phyloP scores from a whole-genome alignment of 129 eudicot genomes.

The Heracleum sosnowskyi region DNA sequence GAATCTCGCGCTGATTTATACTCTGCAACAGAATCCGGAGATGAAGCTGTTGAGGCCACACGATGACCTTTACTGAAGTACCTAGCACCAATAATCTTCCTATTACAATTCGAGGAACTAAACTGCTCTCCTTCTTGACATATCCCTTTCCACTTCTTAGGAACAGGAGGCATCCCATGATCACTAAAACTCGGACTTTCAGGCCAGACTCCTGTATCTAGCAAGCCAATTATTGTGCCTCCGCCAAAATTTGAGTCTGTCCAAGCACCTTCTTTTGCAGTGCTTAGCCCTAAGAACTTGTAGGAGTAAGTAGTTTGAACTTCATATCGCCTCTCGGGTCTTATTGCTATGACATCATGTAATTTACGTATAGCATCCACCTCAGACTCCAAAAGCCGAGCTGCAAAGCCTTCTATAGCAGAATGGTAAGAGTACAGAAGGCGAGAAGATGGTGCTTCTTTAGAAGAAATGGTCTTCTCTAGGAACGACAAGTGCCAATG shows the following conservation, averaged over 20 bases:
- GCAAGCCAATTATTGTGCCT: constrained; percentile 79
- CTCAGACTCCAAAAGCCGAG: constrained; percentile 50
- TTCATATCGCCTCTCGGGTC: constrained; percentile 54
- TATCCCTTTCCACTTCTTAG: constrained; percentile 67
- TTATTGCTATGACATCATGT: constrained; percentile 56
- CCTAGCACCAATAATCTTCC: constrained; percentile 78
- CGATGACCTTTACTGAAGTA: constrained; percentile 83
- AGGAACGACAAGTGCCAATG: constrained; percentile 85
- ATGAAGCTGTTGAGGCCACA: constrained; percentile 41
- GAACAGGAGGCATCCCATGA: constrained; percentile 65
- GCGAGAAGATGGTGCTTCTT: constrained; percentile 46
- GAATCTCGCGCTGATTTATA: constrained; percentile 86
- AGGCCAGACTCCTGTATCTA: constrained; percentile 95
- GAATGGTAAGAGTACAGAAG: constrained; percentile 74
- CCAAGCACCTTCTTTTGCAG: constrained; percentile 52
- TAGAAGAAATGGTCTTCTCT: constrained; percentile 30
- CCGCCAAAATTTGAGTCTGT: constrained; percentile 51
- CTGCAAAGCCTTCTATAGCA: constrained; percentile 88
- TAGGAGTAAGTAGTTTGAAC: constrained; percentile 87
- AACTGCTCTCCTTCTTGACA: constrained; percentile 77
- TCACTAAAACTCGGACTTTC: constrained; percentile 94
- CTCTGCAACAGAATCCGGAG: constrained; percentile 33
- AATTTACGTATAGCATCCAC: constrained; percentile 29
- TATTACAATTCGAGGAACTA: constrained; percentile 47
- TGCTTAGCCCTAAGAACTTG: constrained; percentile 73